These are phyloP conservation scores for Talaromyces sp. DNA, from an alignment of 2,329 filamentous ascomycete genomes.

Conservation along the genomic window DNA sequence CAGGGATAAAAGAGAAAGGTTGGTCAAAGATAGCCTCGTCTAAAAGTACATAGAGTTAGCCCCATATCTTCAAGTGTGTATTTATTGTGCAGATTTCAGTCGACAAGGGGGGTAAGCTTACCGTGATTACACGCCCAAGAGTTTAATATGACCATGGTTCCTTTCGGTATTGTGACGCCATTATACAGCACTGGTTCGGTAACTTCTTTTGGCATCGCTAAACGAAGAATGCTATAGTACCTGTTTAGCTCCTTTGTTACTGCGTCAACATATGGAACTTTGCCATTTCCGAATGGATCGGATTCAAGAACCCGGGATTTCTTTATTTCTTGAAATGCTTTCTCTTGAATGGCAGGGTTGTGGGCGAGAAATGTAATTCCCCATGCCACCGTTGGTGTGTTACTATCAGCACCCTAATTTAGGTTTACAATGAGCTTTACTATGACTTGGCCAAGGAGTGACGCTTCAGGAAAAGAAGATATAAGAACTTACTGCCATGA, in stretches of 20 bases:
- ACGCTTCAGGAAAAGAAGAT: not conserved
- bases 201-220: constrained; percentile 11
- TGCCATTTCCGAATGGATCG: constrained; percentile 7
- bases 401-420: constrained; percentile 10
- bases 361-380: constrained; percentile 10
- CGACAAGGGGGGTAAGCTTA: not conserved
- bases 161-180: constrained; percentile 10
- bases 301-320: constrained; percentile 2
- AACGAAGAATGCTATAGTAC: constrained; percentile 12
- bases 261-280: constrained; percentile 12
- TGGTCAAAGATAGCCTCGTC: not conserved
- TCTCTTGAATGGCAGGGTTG: constrained; percentile 11
- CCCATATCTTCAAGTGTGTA: not conserved
- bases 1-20: constrained; percentile 8
- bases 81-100: not conserved
- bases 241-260: constrained; percentile 12
- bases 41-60: not conserved
- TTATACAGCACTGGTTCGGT: constrained; percentile 9
- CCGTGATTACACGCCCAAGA: constrained; percentile 16
- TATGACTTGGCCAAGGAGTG: not conserved
- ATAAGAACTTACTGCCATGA: constrained; percentile 10
- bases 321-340: constrained; percentile 11
- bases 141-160: constrained; percentile 14
- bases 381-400: constrained; percentile 9
- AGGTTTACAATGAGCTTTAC: not conserved